Base-by-base conservation (phyloP, 2,329 filamentous ascomycete species). In the Paramyrothecium sp. region DNA sequence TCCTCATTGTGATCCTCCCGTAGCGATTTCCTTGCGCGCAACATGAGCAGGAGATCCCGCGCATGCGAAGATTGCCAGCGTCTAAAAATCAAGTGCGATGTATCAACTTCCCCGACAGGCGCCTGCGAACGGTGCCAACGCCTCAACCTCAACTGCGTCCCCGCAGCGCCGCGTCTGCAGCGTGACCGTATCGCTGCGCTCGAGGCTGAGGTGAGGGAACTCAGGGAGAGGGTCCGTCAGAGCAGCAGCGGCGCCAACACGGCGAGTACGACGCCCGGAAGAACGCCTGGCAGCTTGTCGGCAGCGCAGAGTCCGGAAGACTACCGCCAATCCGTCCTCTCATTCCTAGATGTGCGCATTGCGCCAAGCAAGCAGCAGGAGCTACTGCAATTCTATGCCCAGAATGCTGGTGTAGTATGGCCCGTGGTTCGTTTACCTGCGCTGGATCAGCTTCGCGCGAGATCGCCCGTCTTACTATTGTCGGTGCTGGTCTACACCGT, bases 141-240 rank as follows among this genome's bases (percentile, higher is more conserved):
- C 22, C n/a, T 19, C 16, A 53, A 50, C n/a, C 19, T 58, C 3
- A 41, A 53, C 3, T 61, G 60, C 30, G 54, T 55, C 20, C 60
- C 57, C 16, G 57, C 60, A 46, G 54, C 58, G 41, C 48, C 56
- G 17, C 57, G 60, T 5, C 49, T 58, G 30, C 58, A 61, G 26
- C 57, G 60, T 16, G 60, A 61, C 23, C 57, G 58, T 51, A 60
- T 62, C 52, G 41, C 50, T 41, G 60, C 60, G 21, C 57, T 62
- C 13, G 56, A 62, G 50, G 58, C 53, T 22, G 52, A 62, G 51
- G 46, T 59, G 51, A 19, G 54, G 16, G 51, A 60, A 41, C 53
- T 62, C 5, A 58, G 49, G 13, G 22, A 5, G 47, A 30, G 30
- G 26, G 34, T 33, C 26, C 49, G 22, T 13, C 51, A 53, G 30